Conservation (phyloP, 768 basidiomycete species). For the Naganishia onofrii region DNA sequence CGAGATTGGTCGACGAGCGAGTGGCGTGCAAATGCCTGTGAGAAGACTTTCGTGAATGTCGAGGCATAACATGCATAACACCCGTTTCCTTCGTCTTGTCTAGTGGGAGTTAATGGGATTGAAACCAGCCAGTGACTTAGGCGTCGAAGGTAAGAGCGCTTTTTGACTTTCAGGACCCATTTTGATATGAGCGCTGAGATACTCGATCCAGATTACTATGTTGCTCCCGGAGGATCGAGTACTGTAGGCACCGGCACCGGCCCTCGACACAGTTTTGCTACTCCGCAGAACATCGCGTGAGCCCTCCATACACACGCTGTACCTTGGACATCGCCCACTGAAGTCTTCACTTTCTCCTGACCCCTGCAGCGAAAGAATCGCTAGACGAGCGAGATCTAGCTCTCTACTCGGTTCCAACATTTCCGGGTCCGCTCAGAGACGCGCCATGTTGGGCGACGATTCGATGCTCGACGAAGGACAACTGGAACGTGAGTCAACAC, state of each 20-base stretch:
- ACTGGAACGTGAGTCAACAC: background rate
- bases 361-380: background rate
- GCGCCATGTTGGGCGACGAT: slow-evolving; percentile 8
- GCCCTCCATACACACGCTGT: background rate
- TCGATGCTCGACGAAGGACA: slow-evolving; percentile 11
- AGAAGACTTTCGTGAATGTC: background rate
- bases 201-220: background rate
- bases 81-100: background rate
- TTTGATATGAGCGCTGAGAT: background rate
- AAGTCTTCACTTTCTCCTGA: background rate
- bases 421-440: slow-evolving; percentile 9
- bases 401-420: slow-evolving; percentile 15
- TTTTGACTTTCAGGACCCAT: background rate
- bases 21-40: slow-evolving; percentile 20
- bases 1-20: slow-evolving; percentile 10
- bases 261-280: slow-evolving; percentile 22
- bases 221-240: slow-evolving; percentile 2
- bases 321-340: background rate
- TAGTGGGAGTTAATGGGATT: slow-evolving; percentile 4
- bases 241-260: slow-evolving; percentile 11
- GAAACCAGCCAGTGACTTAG: slow-evolving; percentile 3
- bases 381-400: slow-evolving; percentile 12
- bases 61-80: too few relatives aligned
- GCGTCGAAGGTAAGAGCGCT: background rate
- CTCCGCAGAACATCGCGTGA: slow-evolving; percentile 13